Evolutionary conservation across 1,284 basidiomycete species (phyloP), one percentile per base, ranked within the genome.

Genomic region (Malassezia arunalokei): DNA sequence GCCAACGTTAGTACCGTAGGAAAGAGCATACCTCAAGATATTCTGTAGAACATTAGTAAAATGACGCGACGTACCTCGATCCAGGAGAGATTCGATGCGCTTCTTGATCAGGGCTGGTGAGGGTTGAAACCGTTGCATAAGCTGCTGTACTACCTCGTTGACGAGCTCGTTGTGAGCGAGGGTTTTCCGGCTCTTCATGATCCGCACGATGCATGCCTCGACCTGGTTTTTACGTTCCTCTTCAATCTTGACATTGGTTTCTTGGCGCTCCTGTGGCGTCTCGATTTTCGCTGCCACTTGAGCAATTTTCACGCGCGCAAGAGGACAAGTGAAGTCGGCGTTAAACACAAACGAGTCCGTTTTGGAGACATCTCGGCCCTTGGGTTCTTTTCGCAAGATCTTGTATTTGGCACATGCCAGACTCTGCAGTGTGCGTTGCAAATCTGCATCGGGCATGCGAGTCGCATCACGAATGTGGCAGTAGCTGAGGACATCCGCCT

Each of bases 321-420:
- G 77, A 0, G 83, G 80, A 24, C 83, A 82, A 0, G 82, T 80
- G 74, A 98, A 99, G 43, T 80, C 79, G 12, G 76, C 68, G 64
- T 98, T 95, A 79, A 96, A 98, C 1, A 84, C 82, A 74, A 99
- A 99, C 0, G 79, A 78, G 71, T 99, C 94, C 12, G 76, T 77
- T 0, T 77, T 64, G 50, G 81, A 76, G 40, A 99, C 79, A 35
- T 96, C 90, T 33, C 89, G 81, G 3, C 87, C 82, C 44, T 85
- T 82, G 1, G 94, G 94, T 59, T 85, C 83, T 71, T 98, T 98
- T 71, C 83, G 86, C 54, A 99, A 75, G 32, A 98, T 79, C 68
- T 92, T 90, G 78, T 81, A 91, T 74, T 94, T 98, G n/a, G 86
- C 90, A 68, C 92, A 98, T 1, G 94, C 91, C 9, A 99, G 79